These are phyloP conservation scores for Secale cereale DNA, from an alignment of 176 grass and related monocot genomes.

Conservation along the genomic window DNA sequence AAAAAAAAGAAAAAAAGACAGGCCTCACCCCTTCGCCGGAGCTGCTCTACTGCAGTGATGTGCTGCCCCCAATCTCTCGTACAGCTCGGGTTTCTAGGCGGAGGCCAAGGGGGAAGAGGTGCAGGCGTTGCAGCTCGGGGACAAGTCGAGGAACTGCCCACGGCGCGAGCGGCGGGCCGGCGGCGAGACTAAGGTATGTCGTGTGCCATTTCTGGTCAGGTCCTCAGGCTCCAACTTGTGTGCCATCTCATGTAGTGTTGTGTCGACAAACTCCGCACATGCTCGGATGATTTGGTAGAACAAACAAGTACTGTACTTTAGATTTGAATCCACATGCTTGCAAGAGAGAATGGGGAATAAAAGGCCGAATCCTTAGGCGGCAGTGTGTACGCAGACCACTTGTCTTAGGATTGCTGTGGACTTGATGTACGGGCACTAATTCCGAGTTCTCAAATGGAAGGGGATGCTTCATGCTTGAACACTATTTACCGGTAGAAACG, in stretches of 20 bases:
- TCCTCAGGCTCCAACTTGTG: background rate
- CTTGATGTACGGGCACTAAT: background rate
- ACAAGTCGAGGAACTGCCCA: background rate
- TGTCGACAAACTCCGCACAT: background rate
- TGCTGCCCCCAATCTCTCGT: background rate
- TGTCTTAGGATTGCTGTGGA: background rate
- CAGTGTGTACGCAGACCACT: background rate
- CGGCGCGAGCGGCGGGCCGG: too few relatives aligned
- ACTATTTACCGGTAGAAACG: too few relatives aligned
- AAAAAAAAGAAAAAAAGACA: too few relatives aligned
- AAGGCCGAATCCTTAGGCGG: background rate
- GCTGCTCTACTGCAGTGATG: background rate
- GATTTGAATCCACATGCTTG: background rate
- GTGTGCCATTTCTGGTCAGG: background rate
- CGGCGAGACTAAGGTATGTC: background rate
- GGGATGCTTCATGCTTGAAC: background rate
- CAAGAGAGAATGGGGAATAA: background rate
- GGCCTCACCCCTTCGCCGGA: too few relatives aligned
- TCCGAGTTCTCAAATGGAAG: background rate
- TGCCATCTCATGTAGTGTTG: background rate
- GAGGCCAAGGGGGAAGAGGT: background rate
- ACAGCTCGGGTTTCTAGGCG: background rate
- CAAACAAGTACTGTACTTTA: background rate
- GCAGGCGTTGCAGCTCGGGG: background rate
- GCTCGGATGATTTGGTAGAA: background rate